Percentiles rank a stretch among this genome's conserved stretches.
phyloP scores from a whole-genome alignment of 108 stramenopile genomes.

The Fistulifera pelliculosa region DNA sequence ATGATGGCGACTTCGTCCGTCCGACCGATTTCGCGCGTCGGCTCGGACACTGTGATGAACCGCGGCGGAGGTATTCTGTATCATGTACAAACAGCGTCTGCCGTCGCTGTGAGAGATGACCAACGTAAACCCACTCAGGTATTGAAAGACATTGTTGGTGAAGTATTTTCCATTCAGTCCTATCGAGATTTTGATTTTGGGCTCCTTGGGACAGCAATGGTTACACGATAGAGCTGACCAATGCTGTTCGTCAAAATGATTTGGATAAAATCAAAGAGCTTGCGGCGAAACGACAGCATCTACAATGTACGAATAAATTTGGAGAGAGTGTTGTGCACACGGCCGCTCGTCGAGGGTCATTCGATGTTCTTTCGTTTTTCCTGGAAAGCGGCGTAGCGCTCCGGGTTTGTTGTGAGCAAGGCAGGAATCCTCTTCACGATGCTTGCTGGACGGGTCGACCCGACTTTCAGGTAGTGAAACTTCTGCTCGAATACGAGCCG shows the following conservation, averaged over 20 bases:
- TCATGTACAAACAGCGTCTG: too few relatives aligned
- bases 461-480: slow-evolving; percentile 23
- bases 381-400: slow-evolving; percentile 41
- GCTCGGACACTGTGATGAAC: too few relatives aligned
- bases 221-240: slow-evolving; percentile 38
- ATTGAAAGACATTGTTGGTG: too few relatives aligned
- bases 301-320: slow-evolving; percentile 57
- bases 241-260: slow-evolving; percentile 48
- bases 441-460: slow-evolving; percentile 65
- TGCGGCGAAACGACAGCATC: slow-evolving; percentile 14
- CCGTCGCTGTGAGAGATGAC: too few relatives aligned
- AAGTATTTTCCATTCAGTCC: too few relatives aligned
- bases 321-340: slow-evolving; percentile 77
- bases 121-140: too few relatives aligned
- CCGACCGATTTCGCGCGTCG: too few relatives aligned
- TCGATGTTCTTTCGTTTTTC: slow-evolving; percentile 38
- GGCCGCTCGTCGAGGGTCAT: slow-evolving; percentile 51
- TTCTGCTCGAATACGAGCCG: slow-evolving; percentile 19
- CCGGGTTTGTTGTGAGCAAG: slow-evolving; percentile 50
- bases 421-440: slow-evolving; percentile 70
- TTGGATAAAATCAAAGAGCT: slow-evolving; percentile 34
- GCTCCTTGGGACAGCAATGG: slow-evolving; percentile 1
- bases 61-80: too few relatives aligned
- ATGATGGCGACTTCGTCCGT: too few relatives aligned
- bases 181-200: too few relatives aligned